Conservation (phyloP, 805 yeast genomes). For the Starmerella tilneyi region DNA sequence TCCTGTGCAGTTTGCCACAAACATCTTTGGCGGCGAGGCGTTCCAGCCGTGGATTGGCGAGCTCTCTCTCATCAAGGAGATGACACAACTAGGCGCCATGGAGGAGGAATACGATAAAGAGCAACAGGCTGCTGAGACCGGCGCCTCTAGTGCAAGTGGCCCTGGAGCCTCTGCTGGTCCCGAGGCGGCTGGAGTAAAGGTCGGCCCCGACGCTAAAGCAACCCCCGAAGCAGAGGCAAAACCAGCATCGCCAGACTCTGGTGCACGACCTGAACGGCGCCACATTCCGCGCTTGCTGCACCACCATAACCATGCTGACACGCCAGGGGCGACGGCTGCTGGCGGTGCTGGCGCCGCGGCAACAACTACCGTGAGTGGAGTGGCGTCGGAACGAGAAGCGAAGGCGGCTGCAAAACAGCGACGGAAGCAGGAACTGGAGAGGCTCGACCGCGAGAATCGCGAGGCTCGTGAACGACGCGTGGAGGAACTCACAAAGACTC, state of each 20-base stretch:
- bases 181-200: not conserved
- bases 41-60: constrained; percentile 84
- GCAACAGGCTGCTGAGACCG: constrained; percentile 10
- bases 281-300: constrained; percentile 4
- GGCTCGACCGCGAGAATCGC: constrained; percentile 39
- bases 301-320: not conserved
- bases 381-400: constrained; percentile 20
- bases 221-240: not conserved
- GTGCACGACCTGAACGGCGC: constrained; percentile 1
- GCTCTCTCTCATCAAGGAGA: constrained; percentile 62
- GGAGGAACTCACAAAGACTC: constrained; percentile 68
- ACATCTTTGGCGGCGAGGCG: constrained; percentile 87
- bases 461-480: constrained; percentile 27
- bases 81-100: constrained; percentile 51
- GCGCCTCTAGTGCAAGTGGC: not conserved
- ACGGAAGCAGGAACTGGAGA: constrained; percentile 30
- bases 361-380: not conserved
- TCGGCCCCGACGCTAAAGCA: not conserved
- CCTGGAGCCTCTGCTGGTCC: not conserved
- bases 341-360: not conserved
- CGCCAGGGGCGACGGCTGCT: not conserved
- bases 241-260: not conserved
- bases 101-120: constrained; percentile 34
- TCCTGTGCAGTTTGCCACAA: constrained; percentile 72
- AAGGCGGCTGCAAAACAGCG: constrained; percentile 30